A percentile compares a stretch with the other conserved stretches of the same genome.
Evolutionary conservation across 2,329 filamentous ascomycete genomes (phyloP).

Genomic region (Paraphoma chrysanthemicola): DNA sequence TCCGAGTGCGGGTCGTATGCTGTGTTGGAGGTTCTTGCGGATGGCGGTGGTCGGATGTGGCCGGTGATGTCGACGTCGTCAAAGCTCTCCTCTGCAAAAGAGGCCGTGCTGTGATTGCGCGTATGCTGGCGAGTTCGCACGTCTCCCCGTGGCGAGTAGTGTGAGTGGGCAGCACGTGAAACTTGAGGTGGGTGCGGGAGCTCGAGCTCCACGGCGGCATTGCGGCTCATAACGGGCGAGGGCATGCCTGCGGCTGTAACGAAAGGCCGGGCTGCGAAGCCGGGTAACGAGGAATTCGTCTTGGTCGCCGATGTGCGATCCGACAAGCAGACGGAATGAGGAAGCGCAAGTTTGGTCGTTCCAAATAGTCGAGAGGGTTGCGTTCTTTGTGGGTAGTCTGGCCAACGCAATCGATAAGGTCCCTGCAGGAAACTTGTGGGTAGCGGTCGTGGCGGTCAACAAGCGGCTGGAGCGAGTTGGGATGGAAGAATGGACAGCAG

Average conservation of each 20-base stretch:
- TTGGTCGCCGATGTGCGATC: slow-evolving; percentile 25
- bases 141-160: slow-evolving; percentile 35
- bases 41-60: slow-evolving; percentile 41
- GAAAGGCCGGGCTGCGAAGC: slow-evolving; percentile 10
- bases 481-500: slow-evolving; percentile 10
- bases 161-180: slow-evolving; percentile 39
- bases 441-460: slow-evolving; percentile 12
- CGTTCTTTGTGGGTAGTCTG: slow-evolving; percentile 13
- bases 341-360: not conserved
- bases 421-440: slow-evolving; percentile 7
- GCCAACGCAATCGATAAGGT: slow-evolving; percentile 25
- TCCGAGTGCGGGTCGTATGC: slow-evolving; percentile 44
- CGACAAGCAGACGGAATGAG: slow-evolving; percentile 22
- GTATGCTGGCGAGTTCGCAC: slow-evolving; percentile 23
- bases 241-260: slow-evolving; percentile 22
- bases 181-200: slow-evolving; percentile 30
- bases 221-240: slow-evolving; percentile 31
- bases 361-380: not conserved
- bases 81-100: slow-evolving; percentile 20
- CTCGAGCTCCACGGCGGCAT: slow-evolving; percentile 21
- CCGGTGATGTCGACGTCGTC: slow-evolving; percentile 43
- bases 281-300: slow-evolving; percentile 26
- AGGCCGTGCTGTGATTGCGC: not conserved
- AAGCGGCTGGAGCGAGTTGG: slow-evolving; percentile 5
- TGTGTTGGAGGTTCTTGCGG: slow-evolving; percentile 40